Evolutionary conservation across 257 asterid species (phyloP).

Genomic region (Striga asiatica): DNA sequence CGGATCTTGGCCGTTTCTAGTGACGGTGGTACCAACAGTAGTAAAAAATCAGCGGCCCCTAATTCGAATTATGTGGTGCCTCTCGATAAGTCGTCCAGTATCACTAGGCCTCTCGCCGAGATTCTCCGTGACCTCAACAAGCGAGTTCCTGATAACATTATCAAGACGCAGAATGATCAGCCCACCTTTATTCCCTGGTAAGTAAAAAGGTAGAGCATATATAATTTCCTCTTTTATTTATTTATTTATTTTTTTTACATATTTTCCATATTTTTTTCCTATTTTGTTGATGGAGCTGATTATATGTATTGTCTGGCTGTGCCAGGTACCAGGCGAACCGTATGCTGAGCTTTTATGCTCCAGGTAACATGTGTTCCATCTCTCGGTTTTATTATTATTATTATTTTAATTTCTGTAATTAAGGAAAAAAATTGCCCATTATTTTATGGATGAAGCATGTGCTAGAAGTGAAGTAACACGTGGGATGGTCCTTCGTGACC

Average conservation of each 20-base stretch:
- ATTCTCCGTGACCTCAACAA: slow-evolving; percentile 88
- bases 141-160: slow-evolving; percentile 81
- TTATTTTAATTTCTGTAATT: background rate
- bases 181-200: slow-evolving; percentile 77
- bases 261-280: background rate
- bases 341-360: slow-evolving; percentile 96
- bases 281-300: slow-evolving; percentile 12
- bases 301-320: slow-evolving; percentile 13
- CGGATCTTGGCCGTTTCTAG: slow-evolving; percentile 29
- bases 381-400: too few species aligned
- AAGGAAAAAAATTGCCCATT: background rate
- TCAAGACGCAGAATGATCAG: slow-evolving; percentile 44
- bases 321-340: slow-evolving; percentile 95
- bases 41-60: slow-evolving; percentile 50
- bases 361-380: slow-evolving; percentile 41
- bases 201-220: background rate
- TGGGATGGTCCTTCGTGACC: too few species aligned
- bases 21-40: slow-evolving; percentile 25
- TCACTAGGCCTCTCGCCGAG: slow-evolving; percentile 90
- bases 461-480: background rate
- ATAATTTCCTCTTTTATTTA: background rate
- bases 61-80: slow-evolving; percentile 87
- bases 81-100: slow-evolving; percentile 64
- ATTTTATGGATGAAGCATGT: background rate
- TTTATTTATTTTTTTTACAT: background rate